Evolutionary conservation across 208 protist genomes (phyloP).

Genomic region (Crithidia mellificae): DNA sequence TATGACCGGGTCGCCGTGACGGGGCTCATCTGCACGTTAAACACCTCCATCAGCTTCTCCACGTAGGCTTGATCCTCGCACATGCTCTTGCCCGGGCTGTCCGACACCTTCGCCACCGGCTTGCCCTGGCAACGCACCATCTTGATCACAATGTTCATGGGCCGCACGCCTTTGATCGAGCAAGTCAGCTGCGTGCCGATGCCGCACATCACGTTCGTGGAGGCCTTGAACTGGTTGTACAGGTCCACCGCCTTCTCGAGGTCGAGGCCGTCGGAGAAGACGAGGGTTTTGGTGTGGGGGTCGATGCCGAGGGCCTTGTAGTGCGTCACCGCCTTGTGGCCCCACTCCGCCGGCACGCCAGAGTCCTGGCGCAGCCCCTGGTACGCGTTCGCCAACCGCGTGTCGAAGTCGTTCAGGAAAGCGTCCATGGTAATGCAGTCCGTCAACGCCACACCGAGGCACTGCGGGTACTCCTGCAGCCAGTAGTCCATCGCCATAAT

Average conservation of each 20-base stretch:
- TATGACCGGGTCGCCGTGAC: not conserved
- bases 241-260: constrained; percentile 63
- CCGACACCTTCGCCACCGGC: constrained; percentile 88
- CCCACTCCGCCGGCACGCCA: constrained; percentile 76
- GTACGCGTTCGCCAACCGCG: constrained; percentile 64
- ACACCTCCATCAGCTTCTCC: constrained; percentile 56
- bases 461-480: constrained; percentile 81
- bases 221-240: constrained; percentile 58
- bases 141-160: constrained; percentile 91
- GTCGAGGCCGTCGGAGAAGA: constrained; percentile 90
- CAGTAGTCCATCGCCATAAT: constrained; percentile 70
- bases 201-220: constrained; percentile 78
- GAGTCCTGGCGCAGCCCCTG: constrained; percentile 83
- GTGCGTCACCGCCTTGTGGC: constrained; percentile 73
- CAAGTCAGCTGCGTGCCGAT: constrained; percentile 88
- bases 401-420: constrained; percentile 77
- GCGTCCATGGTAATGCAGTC: constrained; percentile 92
- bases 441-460: constrained; percentile 84
- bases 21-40: constrained; percentile 50
- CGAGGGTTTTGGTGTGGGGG: constrained; percentile 68
- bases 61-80: constrained; percentile 65
- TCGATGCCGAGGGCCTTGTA: constrained; percentile 80
- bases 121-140: constrained; percentile 87
- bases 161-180: constrained; percentile 66
- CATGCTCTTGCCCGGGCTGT: constrained; percentile 83